A percentile compares a stretch with the other conserved stretches of the same genome.
phyloP scores from a whole-genome alignment of 768 basidiomycete species.

The Trametes punicea region DNA sequence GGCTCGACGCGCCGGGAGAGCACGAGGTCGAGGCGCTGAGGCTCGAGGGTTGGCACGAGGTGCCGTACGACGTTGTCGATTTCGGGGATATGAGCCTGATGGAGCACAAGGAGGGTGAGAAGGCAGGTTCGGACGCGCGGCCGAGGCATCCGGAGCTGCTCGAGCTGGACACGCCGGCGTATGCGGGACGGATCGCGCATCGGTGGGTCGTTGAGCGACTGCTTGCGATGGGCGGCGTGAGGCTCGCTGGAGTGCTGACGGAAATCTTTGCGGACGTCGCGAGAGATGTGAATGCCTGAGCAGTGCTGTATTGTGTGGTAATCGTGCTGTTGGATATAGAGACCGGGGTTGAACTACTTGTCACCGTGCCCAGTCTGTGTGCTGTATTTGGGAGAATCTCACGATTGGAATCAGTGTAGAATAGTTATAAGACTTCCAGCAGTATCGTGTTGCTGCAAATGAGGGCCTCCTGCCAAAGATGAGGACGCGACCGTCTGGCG shows the following conservation, averaged over 20 bases:
- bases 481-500: no score
- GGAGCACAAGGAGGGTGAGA: conserved; percentile 15
- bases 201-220: conserved; percentile 77
- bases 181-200: conserved; percentile 64
- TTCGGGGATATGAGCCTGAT: conserved; percentile 4
- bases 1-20: conserved; percentile 44
- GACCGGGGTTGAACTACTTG: neutral
- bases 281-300: neutral
- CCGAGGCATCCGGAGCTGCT: conserved; percentile 39
- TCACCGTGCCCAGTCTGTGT: no score
- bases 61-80: neutral
- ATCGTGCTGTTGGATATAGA: neutral
- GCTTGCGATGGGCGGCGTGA: conserved; percentile 77
- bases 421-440: no score
- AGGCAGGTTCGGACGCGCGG: conserved; percentile 11
- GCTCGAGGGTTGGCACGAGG: conserved; percentile 1
- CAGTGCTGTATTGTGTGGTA: no score
- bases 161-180: conserved; percentile 80
- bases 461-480: no score
- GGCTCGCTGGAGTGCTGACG: conserved; percentile 77
- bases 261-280: conserved; percentile 14
- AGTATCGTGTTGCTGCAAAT: no score
- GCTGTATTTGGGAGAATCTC: no score
- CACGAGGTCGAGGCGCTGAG: neutral
- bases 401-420: no score